A percentile compares a stretch with the other conserved stretches of the same genome.
phyloP scores from a whole-genome alignment of 768 basidiomycete species.

The Lentinula raphanica region DNA sequence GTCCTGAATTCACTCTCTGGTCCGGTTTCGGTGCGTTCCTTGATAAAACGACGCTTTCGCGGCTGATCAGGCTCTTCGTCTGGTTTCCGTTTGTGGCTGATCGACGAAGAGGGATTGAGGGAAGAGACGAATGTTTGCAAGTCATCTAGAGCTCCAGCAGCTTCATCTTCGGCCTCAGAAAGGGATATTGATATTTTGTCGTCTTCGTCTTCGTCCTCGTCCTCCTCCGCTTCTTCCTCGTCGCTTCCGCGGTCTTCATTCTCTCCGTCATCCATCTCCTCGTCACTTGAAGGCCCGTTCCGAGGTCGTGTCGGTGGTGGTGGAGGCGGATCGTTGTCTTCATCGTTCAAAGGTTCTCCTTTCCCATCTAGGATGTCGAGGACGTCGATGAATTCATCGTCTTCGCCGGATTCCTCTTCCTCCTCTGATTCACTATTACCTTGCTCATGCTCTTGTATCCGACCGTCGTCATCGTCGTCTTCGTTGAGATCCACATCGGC shows the following conservation, averaged over 20 bases:
- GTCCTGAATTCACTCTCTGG: conserved; percentile 78
- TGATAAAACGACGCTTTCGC: conserved; percentile 57
- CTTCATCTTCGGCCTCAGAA: conserved; percentile 46
- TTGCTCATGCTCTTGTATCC: conserved; percentile 23
- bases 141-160: conserved; percentile 58
- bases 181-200: conserved; percentile 40
- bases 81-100: conserved; percentile 64
- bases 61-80: conserved; percentile 26
- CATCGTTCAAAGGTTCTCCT: conserved; percentile 33
- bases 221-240: conserved; percentile 19
- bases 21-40: conserved; percentile 74
- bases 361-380: conserved; percentile 42
- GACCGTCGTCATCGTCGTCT: conserved; percentile 36
- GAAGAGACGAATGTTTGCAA: conserved; percentile 69
- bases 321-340: conserved; percentile 26
- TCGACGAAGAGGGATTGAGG: conserved; percentile 45
- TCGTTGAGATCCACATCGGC: conserved; percentile 67
- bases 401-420: conserved; percentile 23
- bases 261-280: conserved; percentile 23
- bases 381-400: conserved; percentile 39
- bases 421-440: conserved; percentile 41
- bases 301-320: conserved; percentile 25
- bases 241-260: conserved; percentile 25
- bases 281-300: background rate
- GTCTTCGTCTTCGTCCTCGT: conserved; percentile 36